A percentile compares a stretch with the other conserved stretches of the same genome.
Evolutionary conservation across 306 rosid species (phyloP).

Genomic region (Gillenia trifoliata): DNA sequence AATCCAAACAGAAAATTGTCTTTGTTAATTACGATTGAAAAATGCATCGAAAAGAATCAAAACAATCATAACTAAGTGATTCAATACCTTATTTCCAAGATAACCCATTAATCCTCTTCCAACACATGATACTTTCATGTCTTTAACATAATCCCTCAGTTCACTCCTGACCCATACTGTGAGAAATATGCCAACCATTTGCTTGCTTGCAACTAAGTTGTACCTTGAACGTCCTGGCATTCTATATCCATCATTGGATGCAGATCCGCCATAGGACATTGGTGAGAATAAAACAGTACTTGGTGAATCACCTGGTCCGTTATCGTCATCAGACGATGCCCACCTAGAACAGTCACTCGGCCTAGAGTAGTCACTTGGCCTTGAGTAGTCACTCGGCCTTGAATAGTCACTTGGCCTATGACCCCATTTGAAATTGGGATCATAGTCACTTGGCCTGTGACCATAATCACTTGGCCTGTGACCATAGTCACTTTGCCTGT

Average conservation of each 20-base stretch:
- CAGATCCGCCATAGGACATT: constrained; percentile 65
- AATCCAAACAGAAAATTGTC: constrained; percentile 27
- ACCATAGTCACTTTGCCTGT: neutral
- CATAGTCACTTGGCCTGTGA: constrained; percentile 80
- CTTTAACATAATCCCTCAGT: constrained; percentile 72
- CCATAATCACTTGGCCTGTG: neutral
- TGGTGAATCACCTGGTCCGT: constrained; percentile 83
- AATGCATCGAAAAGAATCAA: neutral
- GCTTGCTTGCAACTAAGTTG: constrained; percentile 96
- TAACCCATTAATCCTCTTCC: constrained; percentile 99
- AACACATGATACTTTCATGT: constrained; percentile 94
- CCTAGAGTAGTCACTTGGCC: constrained; percentile 37
- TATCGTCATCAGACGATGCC: constrained; percentile 98
- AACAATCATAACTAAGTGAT: constrained; percentile 1
- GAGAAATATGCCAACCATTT: constrained; percentile 98
- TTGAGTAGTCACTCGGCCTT: constrained; percentile 55
- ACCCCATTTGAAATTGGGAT: constrained; percentile 58
- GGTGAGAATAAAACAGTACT: constrained; percentile 88
- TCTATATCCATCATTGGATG: constrained; percentile 68
- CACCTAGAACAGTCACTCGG: constrained; percentile 80
- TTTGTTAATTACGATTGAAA: neutral
- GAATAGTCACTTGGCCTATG: constrained; percentile 73
- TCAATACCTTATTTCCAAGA: constrained; percentile 91
- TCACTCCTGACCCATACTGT: constrained; percentile 96
- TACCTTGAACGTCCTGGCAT: constrained; percentile 81